These are phyloP conservation scores for Galeopsis tetrahit DNA, from an alignment of 257 asterid species.

Conservation along the genomic window DNA sequence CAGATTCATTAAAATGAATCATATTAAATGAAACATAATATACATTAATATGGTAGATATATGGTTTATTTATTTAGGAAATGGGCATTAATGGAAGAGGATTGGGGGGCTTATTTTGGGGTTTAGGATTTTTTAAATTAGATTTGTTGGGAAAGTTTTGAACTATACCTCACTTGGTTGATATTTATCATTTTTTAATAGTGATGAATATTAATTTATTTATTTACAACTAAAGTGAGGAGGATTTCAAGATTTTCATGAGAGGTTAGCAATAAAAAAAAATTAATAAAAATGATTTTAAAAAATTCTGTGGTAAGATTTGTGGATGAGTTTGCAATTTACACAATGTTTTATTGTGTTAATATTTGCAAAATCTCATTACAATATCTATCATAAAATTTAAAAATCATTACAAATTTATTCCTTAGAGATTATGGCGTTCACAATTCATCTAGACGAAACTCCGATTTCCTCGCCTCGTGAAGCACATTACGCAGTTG, in stretches of 20 bases:
- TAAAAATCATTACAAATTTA: constrained; percentile 2
- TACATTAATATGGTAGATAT: too few relatives aligned
- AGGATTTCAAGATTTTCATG: not conserved
- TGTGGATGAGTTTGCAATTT: not conserved
- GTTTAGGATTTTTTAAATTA: not conserved
- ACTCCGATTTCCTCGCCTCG: constrained; percentile 1
- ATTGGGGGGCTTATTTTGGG: not conserved
- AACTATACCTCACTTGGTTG: not conserved
- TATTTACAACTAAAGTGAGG: not conserved
- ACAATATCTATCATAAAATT: not conserved
- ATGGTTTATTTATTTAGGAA: too few relatives aligned
- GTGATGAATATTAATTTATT: not conserved
- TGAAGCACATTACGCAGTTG: not conserved
- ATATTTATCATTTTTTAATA: not conserved
- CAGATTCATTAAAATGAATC: too few relatives aligned
- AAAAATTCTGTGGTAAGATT: not conserved
- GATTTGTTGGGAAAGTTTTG: not conserved
- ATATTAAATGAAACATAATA: too few relatives aligned
- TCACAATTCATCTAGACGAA: constrained; percentile 9
- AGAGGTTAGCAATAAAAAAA: too few relatives aligned
- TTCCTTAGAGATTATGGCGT: not conserved
- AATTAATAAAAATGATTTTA: not conserved
- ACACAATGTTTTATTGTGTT: not conserved
- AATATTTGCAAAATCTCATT: not conserved
- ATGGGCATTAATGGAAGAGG: not conserved